Evolutionary conservation across 139 green algal species (phyloP).

Genomic region (Trebouxia sp.): DNA sequence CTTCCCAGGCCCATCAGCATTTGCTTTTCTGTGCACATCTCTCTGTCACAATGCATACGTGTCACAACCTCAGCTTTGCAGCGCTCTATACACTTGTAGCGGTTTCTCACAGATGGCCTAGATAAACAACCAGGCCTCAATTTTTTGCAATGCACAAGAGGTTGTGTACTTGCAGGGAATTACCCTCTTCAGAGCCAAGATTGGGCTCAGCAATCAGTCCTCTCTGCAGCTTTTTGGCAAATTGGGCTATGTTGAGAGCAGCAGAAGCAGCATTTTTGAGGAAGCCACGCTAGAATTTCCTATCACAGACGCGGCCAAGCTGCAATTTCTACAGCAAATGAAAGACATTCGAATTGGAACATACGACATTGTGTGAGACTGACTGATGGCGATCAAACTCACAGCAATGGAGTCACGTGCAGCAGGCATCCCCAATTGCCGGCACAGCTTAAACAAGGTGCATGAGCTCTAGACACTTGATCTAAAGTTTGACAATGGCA

Average conservation of each 20-base stretch:
- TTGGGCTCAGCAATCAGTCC: slow-evolving; percentile 64
- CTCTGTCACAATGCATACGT: too few relatives aligned
- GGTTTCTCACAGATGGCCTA: too few relatives aligned
- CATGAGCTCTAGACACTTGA: too few relatives aligned
- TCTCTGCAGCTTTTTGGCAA: slow-evolving; percentile 67
- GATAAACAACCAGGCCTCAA: neutral
- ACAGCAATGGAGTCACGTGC: neutral
- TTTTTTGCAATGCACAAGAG: neutral
- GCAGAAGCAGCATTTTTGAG: slow-evolving; percentile 59
- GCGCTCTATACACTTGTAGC: too few relatives aligned
- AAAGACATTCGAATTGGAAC: neutral
- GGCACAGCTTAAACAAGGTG: too few relatives aligned
- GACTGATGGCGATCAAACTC: neutral
- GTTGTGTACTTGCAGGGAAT: slow-evolving; percentile 40
- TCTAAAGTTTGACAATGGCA: too few relatives aligned
- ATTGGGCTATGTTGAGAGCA: slow-evolving; percentile 64
- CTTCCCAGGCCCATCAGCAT: too few relatives aligned
- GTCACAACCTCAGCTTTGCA: too few relatives aligned
- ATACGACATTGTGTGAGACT: neutral
- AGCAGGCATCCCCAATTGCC: too few relatives aligned
- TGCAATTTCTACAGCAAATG: neutral
- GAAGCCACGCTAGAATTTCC: slow-evolving; percentile 59
- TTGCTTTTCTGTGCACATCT: too few relatives aligned
- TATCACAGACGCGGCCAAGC: neutral
- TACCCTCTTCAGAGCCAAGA: slow-evolving; percentile 67